Evolutionary conservation across 176 grass and related monocot species (phyloP), one percentile per base, ranked within the genome.

Genomic region (Oryza australiensis): DNA sequence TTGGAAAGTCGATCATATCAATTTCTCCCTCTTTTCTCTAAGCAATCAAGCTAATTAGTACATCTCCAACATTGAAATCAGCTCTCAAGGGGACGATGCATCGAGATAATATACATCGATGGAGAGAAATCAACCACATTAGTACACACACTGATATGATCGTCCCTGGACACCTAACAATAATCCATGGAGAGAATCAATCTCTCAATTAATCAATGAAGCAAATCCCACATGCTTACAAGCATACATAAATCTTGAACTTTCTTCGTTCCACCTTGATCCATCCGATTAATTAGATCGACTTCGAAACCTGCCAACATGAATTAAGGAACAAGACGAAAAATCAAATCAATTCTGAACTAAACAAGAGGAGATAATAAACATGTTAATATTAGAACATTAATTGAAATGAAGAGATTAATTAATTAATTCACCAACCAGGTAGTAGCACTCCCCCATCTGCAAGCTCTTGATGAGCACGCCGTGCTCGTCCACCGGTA

Each of bases 391-490:
- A n/a, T 23, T 10, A 45, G 62, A 73, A 10, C 12, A 2, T 3
- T 37, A 14, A 5, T 29, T 51, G 37, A 70, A 10, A 53, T 16
- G 20, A 64, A 15, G 3, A 64, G 3, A n/a, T 46, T 23, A 10
- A 20, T 0, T 15, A 38, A 24, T 13, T 9, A 28, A 40, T 68
- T 20, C 5, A 80, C 65, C 14, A 14, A 92, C 90, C 86, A 92
- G 76, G 75, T 86, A 80, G 41, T 92, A 92, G 62, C 83, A 88
- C 38, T 89, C 90, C 12, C 90, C 90, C 86, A 89, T 92, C 70
- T 92, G 86, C 83, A 92, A 80, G 75, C 83, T 80, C 64, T 83
- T 88, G 83, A 80, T 75, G 78, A 89, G 86, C 37, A 92, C 29
- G 37, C 90, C 90, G 60, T 83, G 27, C 69, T 89, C 86, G 35